Evolutionary conservation across 495 filamentous ascomycete genomes (phyloP).

Genomic region (Neurospora sp.): DNA sequence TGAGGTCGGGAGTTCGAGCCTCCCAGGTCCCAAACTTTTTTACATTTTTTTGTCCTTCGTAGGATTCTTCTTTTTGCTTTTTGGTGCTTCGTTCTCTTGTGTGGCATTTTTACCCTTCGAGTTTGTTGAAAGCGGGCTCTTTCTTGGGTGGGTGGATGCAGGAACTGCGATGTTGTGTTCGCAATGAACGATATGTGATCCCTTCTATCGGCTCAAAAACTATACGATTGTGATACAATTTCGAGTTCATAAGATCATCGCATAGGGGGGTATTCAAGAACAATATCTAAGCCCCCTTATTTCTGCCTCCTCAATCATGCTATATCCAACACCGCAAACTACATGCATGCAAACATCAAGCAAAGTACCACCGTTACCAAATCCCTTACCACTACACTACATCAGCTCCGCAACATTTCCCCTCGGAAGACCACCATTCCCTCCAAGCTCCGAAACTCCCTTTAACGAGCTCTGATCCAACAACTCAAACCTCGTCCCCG

Average conservation of each 20-base stretch:
- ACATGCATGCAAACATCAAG: background rate
- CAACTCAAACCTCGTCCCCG: constrained; percentile 9
- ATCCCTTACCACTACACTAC: background rate
- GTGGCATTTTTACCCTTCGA: too few relatives aligned
- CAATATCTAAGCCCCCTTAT: background rate
- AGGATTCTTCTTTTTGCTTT: background rate
- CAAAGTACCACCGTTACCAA: background rate
- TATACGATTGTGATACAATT: too few relatives aligned
- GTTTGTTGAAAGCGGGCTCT: background rate
- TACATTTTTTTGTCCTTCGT: background rate
- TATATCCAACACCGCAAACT: background rate
- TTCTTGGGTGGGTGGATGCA: background rate
- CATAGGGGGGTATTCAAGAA: background rate
- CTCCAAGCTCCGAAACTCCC: background rate
- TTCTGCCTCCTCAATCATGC: background rate
- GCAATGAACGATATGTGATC: background rate
- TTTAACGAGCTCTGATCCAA: background rate
- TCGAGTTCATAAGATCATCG: background rate
- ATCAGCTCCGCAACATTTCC: background rate
- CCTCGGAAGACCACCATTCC: background rate
- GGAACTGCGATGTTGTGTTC: background rate
- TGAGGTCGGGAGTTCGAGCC: background rate
- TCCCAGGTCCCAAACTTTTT: background rate
- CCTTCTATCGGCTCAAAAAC: background rate
- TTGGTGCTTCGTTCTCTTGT: too few relatives aligned